Conservation (phyloP, 176 grass and related monocot genomes). For the Carex littledalei region DNA sequence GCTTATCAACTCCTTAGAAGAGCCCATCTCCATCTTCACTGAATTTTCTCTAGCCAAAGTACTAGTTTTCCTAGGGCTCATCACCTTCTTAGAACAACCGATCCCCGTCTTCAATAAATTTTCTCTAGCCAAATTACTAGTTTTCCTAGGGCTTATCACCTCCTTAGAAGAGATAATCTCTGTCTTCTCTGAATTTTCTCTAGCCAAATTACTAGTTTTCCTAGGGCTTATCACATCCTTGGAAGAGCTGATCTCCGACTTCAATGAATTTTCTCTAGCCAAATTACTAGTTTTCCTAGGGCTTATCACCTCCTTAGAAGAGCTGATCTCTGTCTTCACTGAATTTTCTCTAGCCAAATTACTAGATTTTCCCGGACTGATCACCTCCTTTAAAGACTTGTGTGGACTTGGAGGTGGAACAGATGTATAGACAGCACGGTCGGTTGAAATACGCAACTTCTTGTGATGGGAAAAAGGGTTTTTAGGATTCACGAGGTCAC, state of each 20-base stretch:
- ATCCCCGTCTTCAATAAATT: constrained; percentile 3
- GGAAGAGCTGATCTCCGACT: background rate
- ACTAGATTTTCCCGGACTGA: constrained; percentile 15
- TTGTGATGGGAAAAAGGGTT: constrained; percentile 19
- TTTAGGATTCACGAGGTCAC: background rate
- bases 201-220: constrained; percentile 11
- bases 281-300: constrained; percentile 9
- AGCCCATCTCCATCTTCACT: background rate
- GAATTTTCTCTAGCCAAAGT: constrained; percentile 8
- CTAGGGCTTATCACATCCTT: constrained; percentile 12
- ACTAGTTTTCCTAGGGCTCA: constrained; percentile 9
- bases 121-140: constrained; percentile 8
- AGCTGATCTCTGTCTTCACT: background rate
- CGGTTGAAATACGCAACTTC: constrained; percentile 14
- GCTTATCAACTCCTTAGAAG: constrained; percentile 7
- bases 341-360: constrained; percentile 10
- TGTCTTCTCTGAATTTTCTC: background rate
- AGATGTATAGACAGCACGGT: background rate
- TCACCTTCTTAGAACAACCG: background rate
- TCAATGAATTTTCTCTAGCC: constrained; percentile 1
- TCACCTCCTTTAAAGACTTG: constrained; percentile 1
- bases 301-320: constrained; percentile 11
- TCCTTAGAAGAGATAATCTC: background rate
- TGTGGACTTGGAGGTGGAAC: background rate
- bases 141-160: constrained; percentile 14